Conservation (phyloP, 2,329 filamentous ascomycete species). For the Pseudocercospora eumusae region DNA sequence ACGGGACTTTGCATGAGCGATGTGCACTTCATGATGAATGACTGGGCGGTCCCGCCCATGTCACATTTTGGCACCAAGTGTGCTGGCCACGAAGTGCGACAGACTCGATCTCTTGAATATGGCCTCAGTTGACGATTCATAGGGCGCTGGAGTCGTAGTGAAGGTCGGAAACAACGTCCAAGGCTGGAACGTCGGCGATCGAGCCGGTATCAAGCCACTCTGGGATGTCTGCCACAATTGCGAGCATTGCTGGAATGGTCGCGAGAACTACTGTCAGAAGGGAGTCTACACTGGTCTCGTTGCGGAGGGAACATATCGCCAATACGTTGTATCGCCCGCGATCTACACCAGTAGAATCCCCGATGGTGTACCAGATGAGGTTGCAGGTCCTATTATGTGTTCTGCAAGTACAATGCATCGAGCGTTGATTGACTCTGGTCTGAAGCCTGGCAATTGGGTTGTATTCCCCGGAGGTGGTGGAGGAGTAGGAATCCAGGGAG, state of each 20-base stretch:
- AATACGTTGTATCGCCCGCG: slow-evolving; percentile 61
- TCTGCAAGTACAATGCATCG: slow-evolving; percentile 60
- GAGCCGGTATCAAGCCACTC: slow-evolving; percentile 54
- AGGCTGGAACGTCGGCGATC: slow-evolving; percentile 56
- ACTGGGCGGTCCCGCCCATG: slow-evolving; percentile 54
- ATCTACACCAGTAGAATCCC: slow-evolving; percentile 58
- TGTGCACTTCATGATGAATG: slow-evolving; percentile 59
- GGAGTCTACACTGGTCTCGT: slow-evolving; percentile 50
- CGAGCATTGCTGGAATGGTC: slow-evolving; percentile 51
- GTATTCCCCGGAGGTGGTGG: slow-evolving; percentile 58
- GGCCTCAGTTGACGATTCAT: slow-evolving; percentile 34
- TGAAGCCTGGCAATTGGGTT: slow-evolving; percentile 57
- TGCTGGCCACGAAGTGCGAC: slow-evolving; percentile 54
- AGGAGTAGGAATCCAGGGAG: slow-evolving; percentile 59
- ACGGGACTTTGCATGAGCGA: slow-evolving; percentile 62
- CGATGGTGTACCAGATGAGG: slow-evolving; percentile 55
- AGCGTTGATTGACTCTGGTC: slow-evolving; percentile 54
- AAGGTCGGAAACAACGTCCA: slow-evolving; percentile 57
- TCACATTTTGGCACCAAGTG: slow-evolving; percentile 40
- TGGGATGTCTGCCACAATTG: slow-evolving; percentile 55
- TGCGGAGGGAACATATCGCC: slow-evolving; percentile 55
- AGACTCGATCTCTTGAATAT: slow-evolving; percentile 42
- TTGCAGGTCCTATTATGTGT: slow-evolving; percentile 63
- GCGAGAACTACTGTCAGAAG: slow-evolving; percentile 56
- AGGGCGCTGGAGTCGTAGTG: slow-evolving; percentile 59